Conservation (phyloP, 2,329 filamentous ascomycete genomes). For the Aureobasidium leucospermi region DNA sequence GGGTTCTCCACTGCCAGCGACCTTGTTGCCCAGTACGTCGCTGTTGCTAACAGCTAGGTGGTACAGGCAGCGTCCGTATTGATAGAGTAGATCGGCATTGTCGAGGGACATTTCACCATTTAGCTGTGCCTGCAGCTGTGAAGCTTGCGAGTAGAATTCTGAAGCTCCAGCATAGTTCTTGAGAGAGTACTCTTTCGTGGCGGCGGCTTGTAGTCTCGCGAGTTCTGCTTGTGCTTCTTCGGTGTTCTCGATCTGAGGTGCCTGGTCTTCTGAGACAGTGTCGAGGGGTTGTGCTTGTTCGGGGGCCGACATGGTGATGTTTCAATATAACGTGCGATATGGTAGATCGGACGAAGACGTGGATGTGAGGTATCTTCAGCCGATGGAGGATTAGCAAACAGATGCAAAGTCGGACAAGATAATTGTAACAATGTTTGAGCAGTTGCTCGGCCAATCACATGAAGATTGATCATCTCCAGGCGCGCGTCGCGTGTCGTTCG, state of each 20-base stretch:
- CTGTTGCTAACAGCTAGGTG: conserved; percentile 91
- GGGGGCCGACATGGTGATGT: not conserved
- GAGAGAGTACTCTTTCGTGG: conserved; percentile 75
- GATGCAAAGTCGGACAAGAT: not conserved
- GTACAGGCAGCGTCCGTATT: conserved; percentile 89
- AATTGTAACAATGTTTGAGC: not conserved
- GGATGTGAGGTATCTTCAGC: not conserved
- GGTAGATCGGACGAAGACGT: not conserved
- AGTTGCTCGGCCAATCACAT: conserved; percentile 8
- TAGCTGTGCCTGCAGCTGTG: conserved; percentile 80
- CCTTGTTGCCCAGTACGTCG: conserved; percentile 82
- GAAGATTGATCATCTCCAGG: conserved; percentile 7
- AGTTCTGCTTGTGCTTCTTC: conserved; percentile 12
- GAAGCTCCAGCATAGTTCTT: conserved; percentile 82
- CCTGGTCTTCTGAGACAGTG: not conserved
- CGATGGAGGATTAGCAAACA: not conserved
- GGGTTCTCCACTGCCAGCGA: conserved; percentile 52
- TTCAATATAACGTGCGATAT: not conserved
- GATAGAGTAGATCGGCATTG: conserved; percentile 89
- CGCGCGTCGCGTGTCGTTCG: not conserved
- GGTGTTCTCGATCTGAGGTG: conserved; percentile 5
- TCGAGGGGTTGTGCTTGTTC: not conserved
- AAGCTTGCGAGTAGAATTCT: conserved; percentile 81
- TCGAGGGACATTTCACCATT: conserved; percentile 86
- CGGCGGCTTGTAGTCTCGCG: conserved; percentile 66